Evolutionary conservation across 83 land plant genomes (phyloP), one percentile per base, ranked within the genome.

Genomic region (Isoetes engelmannii): DNA sequence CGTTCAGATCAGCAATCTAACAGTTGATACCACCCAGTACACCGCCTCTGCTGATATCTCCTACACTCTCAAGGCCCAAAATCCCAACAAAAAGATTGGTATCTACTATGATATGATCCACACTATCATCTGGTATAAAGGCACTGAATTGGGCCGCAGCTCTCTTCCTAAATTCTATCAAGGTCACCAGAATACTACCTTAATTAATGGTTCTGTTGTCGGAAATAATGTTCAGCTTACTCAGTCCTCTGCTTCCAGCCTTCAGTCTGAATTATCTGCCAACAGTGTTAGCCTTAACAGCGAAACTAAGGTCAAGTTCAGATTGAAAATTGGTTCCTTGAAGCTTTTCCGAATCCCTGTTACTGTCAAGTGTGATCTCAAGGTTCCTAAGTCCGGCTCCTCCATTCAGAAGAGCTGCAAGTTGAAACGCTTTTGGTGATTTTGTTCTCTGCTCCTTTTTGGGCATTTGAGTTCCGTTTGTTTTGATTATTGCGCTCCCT

Each of bases 81-180:
- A 85, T 74, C 85, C 85, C 13, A 85, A 85, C 77, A 37, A 49
- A 19, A 58, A 67, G 63, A 10, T 74, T 41, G 73, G 74, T 18
- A 51, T 82, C 61, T 71, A 82, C 72, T 79, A 78, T 58, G 78
- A 79, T 61, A 51, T 45, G 51, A 55, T 82, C 57, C 48, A 61
- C 57, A 72, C 65, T 47, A 50, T 51, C 4, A 65, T 73, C 8
- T 66, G 5, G 19, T 78, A 70, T 48, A 43, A 61, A 5, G 77
- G 75, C 4, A 21, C 44, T 68, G 63, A 69, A 12, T 73, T 72
- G n/a, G 72, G 55, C 46, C 28, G 48, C 5, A 62, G 37, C 9
- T n/a, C 47, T 4, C 21, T 69, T 57, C 66, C 81, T 48, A 48
- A 55, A 41, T 75, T 81, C 19, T 68, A 81, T 48, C 80, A 79